These are phyloP conservation scores for Oenanthe sinensis DNA, from an alignment of 129 eudicot genomes.

Conservation along the genomic window DNA sequence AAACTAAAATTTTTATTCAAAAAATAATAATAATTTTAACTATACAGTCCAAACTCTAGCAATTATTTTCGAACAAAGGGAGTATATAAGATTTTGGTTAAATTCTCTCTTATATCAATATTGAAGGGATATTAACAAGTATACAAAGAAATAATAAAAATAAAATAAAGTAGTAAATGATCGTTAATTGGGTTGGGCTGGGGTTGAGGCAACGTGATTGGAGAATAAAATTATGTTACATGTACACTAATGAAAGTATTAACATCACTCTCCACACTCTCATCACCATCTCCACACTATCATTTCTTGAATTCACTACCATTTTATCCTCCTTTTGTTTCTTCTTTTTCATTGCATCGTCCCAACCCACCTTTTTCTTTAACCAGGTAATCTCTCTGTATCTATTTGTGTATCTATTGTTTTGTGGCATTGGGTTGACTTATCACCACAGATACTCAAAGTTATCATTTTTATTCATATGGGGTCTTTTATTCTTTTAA, in stretches of 20 bases:
- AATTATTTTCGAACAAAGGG: too few relatives aligned
- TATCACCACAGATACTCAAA: background rate
- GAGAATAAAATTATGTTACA: too few relatives aligned
- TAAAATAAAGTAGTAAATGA: too few relatives aligned
- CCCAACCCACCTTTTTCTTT: background rate
- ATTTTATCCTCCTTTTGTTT: background rate
- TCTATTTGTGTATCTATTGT: background rate
- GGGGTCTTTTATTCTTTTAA: background rate
- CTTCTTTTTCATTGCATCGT: background rate
- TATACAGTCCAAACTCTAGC: too few relatives aligned
- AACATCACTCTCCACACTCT: background rate
- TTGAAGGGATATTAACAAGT: too few relatives aligned
- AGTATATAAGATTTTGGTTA: too few relatives aligned
- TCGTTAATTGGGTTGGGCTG: too few relatives aligned
- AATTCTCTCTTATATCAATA: too few relatives aligned
- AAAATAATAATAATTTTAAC: too few relatives aligned
- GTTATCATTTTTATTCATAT: background rate
- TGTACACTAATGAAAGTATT: too few relatives aligned
- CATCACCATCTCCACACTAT: background rate
- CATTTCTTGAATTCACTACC: background rate
- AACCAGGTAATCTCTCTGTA: constrained; percentile 13
- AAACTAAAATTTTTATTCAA: too few relatives aligned
- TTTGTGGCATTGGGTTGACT: constrained; percentile 4
- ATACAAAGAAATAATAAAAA: too few relatives aligned
- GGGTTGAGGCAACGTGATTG: background rate